These are phyloP conservation scores for Trichoderma koningiopsis DNA, from an alignment of 2,329 filamentous ascomycete species.

Conservation along the genomic window DNA sequence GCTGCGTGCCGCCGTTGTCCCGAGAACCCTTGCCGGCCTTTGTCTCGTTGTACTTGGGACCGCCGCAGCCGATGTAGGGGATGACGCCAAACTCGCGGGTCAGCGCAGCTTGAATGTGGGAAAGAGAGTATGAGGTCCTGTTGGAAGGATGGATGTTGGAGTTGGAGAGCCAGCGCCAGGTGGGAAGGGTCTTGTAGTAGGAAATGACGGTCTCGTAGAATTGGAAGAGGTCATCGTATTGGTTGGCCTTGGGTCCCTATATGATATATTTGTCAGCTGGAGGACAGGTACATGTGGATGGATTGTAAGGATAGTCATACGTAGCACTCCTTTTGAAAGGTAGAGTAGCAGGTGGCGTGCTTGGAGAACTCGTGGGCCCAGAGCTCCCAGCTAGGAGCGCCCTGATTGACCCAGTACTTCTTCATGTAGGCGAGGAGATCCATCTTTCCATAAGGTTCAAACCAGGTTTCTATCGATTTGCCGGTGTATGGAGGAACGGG, in stretches of 20 bases:
- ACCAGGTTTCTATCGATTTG: conserved; percentile 58
- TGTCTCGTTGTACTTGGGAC: conserved; percentile 62
- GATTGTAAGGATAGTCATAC: conserved; percentile 28
- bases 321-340: conserved; percentile 67
- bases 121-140: conserved; percentile 56
- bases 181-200: conserved; percentile 62
- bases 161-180: conserved; percentile 60
- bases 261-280: background rate
- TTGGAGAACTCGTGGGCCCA: conserved; percentile 71
- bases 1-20: conserved; percentile 59
- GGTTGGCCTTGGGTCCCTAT: conserved; percentile 53
- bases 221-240: conserved; percentile 62
- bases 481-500: conserved; percentile 62
- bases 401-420: conserved; percentile 63
- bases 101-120: conserved; percentile 54
- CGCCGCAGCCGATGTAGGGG: conserved; percentile 64
- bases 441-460: conserved; percentile 58
- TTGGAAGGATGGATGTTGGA: conserved; percentile 61
- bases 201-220: conserved; percentile 63
- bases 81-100: conserved; percentile 52
- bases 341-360: conserved; percentile 68
- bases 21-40: conserved; percentile 54
- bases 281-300: background rate
- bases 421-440: conserved; percentile 68
- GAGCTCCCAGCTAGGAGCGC: conserved; percentile 58